Percentiles rank a stretch among this genome's conserved stretches.
Evolutionary conservation across 176 grass and related monocot species (phyloP).

Genomic region (Oryza nivara): DNA sequence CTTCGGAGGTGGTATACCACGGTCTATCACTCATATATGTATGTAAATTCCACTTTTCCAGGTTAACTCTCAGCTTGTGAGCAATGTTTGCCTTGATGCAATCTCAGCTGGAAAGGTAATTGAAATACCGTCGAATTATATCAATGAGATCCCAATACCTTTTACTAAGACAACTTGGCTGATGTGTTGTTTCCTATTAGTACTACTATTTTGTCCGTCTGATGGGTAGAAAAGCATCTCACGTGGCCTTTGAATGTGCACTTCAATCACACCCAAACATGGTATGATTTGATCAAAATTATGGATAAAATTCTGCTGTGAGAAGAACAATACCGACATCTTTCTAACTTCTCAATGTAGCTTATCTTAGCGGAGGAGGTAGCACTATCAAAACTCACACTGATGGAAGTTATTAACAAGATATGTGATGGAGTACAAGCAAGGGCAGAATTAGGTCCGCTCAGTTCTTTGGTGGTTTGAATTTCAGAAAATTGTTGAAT

Average conservation of each 20-base stretch:
- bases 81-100: constrained; percentile 75
- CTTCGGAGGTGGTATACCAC: background rate
- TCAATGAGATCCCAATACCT: background rate
- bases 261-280: constrained; percentile 87
- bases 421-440: constrained; percentile 80
- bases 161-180: background rate
- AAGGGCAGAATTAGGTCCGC: constrained; percentile 69
- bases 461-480: background rate
- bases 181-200: constrained; percentile 39
- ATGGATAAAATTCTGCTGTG: background rate
- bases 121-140: background rate
- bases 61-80: constrained; percentile 82
- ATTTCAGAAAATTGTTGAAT: background rate
- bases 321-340: background rate
- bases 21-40: background rate
- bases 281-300: constrained; percentile 45
- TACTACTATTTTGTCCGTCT: constrained; percentile 82
- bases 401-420: constrained; percentile 66
- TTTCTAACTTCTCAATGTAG: constrained; percentile 35
- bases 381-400: constrained; percentile 74
- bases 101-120: constrained; percentile 80
- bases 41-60: constrained; percentile 36
- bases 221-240: constrained; percentile 76
- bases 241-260: constrained; percentile 76
- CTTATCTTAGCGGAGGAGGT: constrained; percentile 83